Evolutionary conservation across 176 grass and related monocot species (phyloP), one percentile per base, ranked within the genome.

Genomic region (Olyra latifolia): DNA sequence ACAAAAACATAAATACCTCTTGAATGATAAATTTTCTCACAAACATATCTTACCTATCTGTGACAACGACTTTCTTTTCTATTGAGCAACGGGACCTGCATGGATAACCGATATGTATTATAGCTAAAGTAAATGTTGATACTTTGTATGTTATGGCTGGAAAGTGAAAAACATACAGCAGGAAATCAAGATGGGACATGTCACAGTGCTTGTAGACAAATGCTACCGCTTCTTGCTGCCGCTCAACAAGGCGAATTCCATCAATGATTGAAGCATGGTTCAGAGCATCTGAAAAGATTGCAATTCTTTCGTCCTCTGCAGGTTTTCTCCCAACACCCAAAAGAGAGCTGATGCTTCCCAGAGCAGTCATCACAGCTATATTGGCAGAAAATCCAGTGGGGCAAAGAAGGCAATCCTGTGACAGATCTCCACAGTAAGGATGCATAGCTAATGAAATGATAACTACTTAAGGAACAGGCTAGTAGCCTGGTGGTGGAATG

Each of bases 181-280:
- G 75, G 38, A 70, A 70, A 84, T 99, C 87, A 56, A 99, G 90
- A 86, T 99, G 88, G 49, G 41, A 70, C 84, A 89, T 95, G 61
- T 98, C 92, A 81, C 90, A 76, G 80, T 99, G 96, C 71, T 78
- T 81, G 66, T 95, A 99, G 39, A 99, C 88, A 84, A 95, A 98
- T 0, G 82, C 65, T 84, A 91, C 20, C 5, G 86, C 92, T 82
- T 92, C 87, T 43, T 77, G 86, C 43, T 87, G 88, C 28, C 81
- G 71, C 86, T 95, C 88, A 62, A 86, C 82, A 54, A 98, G 77
- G 43, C 82, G 88, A 66, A 95, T 89, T 29, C 92, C 96, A 78
- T 98, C 96, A 9, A 98, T 98, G 45, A 98, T 95, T 3, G 96
- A 98, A 72, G 92, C 96, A 91, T 95, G 92, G 66, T 98, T 95